phyloP scores from a whole-genome alignment of 257 asterid species.

The Forsythia viridissima region DNA sequence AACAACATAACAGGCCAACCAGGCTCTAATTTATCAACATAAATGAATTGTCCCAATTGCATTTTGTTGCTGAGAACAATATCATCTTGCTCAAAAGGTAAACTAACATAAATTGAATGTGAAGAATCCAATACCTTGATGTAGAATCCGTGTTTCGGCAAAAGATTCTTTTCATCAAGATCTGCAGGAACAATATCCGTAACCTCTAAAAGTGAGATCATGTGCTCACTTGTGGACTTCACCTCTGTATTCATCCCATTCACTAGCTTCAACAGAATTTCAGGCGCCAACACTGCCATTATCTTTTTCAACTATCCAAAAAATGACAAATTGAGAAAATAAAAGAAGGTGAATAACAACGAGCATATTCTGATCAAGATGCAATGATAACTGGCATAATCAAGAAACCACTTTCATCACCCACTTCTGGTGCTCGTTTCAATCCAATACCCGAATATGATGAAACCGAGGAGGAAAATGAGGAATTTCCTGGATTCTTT shows the following conservation, averaged over 20 bases:
- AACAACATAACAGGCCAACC: conserved; percentile 88
- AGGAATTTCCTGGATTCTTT: too few species aligned
- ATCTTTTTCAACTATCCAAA: not conserved
- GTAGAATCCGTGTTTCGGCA: conserved; percentile 84
- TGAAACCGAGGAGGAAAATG: too few species aligned
- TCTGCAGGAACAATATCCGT: conserved; percentile 92
- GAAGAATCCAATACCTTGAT: conserved; percentile 85
- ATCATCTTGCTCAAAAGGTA: conserved; percentile 86
- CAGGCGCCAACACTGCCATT: conserved; percentile 87
- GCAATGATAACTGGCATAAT: not conserved
- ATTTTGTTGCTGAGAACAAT: conserved; percentile 87
- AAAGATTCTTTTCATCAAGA: conserved; percentile 78
- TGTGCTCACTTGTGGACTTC: conserved; percentile 80
- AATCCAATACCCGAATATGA: too few species aligned
- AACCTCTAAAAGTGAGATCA: conserved; percentile 81
- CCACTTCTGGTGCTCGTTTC: too few species aligned
- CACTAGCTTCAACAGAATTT: conserved; percentile 71
- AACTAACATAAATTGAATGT: conserved; percentile 76
- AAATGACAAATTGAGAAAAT: not conserved
- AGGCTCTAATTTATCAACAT: conserved; percentile 75
- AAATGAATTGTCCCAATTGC: conserved; percentile 84
- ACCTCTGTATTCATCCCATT: conserved; percentile 73
- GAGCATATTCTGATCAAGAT: not conserved
- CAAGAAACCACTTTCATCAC: too few species aligned
- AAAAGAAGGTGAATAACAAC: not conserved